These are phyloP conservation scores for Epithemia pelagica DNA, from an alignment of 108 stramenopile species.

Conservation along the genomic window DNA sequence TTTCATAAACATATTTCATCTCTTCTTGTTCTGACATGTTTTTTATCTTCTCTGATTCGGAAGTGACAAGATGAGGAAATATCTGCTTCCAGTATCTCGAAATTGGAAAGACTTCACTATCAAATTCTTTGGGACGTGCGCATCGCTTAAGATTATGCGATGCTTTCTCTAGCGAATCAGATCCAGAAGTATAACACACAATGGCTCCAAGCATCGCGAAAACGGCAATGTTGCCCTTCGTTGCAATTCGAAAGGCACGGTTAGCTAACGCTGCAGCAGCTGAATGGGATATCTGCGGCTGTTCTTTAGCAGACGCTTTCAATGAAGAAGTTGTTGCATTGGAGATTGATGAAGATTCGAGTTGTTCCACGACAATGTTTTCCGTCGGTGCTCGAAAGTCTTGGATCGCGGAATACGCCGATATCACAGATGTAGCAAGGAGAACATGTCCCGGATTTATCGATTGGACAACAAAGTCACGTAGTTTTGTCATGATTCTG, in stretches of 20 bases:
- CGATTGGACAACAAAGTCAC: neutral
- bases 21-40: constrained; percentile 76
- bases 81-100: neutral
- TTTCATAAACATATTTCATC: constrained; percentile 44
- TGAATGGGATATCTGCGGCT: neutral
- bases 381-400: too few species aligned
- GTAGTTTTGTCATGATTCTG: too few species aligned
- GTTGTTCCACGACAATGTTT: neutral
- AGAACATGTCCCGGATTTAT: neutral
- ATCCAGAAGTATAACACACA: neutral
- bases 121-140: neutral
- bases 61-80: neutral
- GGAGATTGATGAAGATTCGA: neutral
- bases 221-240: neutral
- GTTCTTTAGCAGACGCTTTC: neutral
- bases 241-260: neutral
- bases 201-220: neutral
- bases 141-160: neutral
- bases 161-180: neutral
- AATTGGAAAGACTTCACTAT: neutral
- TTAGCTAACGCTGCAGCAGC: neutral
- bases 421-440: neutral
- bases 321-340: neutral
- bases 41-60: constrained; percentile 40
- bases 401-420: neutral